These are phyloP conservation scores for Aristolochia contorta DNA, from an alignment of 164 flowering plant genomes.

Conservation along the genomic window DNA sequence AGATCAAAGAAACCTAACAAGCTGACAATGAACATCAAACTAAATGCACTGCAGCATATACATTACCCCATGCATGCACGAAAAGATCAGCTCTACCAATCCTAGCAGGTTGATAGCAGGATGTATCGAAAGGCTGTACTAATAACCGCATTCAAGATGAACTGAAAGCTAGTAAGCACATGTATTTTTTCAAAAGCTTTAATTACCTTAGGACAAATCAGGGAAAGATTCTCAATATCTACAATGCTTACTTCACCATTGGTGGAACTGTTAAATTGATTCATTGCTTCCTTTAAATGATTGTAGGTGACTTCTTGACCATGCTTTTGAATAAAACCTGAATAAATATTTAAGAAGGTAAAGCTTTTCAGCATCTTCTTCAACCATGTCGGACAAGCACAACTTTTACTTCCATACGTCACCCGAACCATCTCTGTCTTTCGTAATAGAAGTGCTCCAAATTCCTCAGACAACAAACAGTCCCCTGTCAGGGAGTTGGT, in stretches of 20 bases:
- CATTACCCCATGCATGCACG: no score
- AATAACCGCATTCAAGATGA: no score
- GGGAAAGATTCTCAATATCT: conserved; percentile 48
- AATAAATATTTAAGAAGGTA: conserved; percentile 52
- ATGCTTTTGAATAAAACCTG: conserved; percentile 36
- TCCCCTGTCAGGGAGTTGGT: conserved; percentile 9
- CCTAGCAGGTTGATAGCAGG: no score
- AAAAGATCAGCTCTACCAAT: no score
- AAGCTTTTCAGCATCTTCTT: conserved; percentile 47
- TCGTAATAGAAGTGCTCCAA: conserved; percentile 10
- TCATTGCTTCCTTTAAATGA: conserved; percentile 30
- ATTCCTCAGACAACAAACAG: conserved; percentile 11
- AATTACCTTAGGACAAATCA: conserved; percentile 72
- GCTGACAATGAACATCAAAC: no score
- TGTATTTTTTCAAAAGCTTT: not conserved
- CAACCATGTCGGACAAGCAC: conserved; percentile 78
- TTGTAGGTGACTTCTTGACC: conserved; percentile 19
- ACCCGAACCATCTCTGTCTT: conserved; percentile 6
- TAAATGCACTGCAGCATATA: no score
- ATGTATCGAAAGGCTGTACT: no score
- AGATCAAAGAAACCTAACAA: no score
- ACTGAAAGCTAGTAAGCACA: no score
- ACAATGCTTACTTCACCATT: conserved; percentile 26
- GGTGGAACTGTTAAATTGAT: conserved; percentile 32
- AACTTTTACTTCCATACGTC: conserved; percentile 15